Evolutionary conservation across 2,329 filamentous ascomycete species (phyloP), one percentile per base, ranked within the genome.

Genomic region (Colletotrichum costaricense): DNA sequence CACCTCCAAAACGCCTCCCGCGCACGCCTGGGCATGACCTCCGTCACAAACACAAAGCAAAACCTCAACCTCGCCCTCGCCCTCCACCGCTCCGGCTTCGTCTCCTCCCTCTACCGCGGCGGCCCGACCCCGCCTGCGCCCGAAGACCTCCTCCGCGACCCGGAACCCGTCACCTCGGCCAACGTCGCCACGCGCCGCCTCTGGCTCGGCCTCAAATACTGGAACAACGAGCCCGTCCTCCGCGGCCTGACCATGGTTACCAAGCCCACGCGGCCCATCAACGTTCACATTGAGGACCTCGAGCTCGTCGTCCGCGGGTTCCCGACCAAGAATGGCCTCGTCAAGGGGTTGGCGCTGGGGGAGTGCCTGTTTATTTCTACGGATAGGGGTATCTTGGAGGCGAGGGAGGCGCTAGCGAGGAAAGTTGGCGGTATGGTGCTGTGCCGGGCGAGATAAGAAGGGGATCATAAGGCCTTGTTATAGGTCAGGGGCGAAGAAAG

Each of bases 161-260:
- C 91, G 14, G 89, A 89, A 74, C 86, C 86, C 16, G 87, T 94
- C 70, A 95, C 92, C 60, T 86, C 87, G 74, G 87, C 86, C 78
- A 98, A 97, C 83, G 90, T 95, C 49, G 89, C 95, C 5, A 88
- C 86, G 52, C 89, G 94, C 80, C 88, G 95, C 73, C 85, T 98
- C 76, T 98, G 95, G 95, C 84, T 98, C 14, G 95, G 95, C 1
- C 86, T 98, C 79, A 98, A 98, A 86, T 98, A 98, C 88, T 94
- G 90, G 90, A 91, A 95, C 77, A 93, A 93, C 80, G 88, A 92
- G 82, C 94, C 95, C 6, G 95, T 98, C 26, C 84, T 98, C 76
- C 87, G 86, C 75, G 88, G 90, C 76, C 88, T 96, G 78, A 82
- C 83, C 62, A 82, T 93, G 79, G 86, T 97, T 73, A 93, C 90